A percentile compares a stretch with the other conserved stretches of the same genome.
These are phyloP conservation scores for Prunus campanulata DNA, from an alignment of 306 rosid genomes.

Conservation along the genomic window DNA sequence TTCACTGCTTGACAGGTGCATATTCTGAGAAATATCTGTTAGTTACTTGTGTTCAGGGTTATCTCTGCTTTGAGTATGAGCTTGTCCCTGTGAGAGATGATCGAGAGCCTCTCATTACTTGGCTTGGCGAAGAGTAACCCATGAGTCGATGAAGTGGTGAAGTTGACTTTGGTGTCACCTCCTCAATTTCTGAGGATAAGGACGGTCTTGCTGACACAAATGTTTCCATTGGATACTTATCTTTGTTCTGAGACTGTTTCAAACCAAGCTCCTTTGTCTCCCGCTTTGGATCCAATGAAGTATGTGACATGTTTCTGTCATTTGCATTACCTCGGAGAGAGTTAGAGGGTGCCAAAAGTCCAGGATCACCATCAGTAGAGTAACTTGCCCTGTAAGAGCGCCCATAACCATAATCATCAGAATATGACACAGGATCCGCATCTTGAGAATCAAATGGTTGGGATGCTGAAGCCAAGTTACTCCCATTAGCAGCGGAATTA, in stretches of 20 bases:
- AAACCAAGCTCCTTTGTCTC: constrained; percentile 34
- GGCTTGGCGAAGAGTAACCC: constrained; percentile 81
- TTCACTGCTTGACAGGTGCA: neutral
- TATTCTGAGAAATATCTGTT: neutral
- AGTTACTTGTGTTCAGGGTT: constrained; percentile 15
- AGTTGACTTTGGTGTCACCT: constrained; percentile 25
- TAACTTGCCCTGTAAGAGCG: constrained; percentile 43
- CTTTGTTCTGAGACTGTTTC: constrained; percentile 32
- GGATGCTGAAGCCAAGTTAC: constrained; percentile 23
- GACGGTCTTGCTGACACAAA: constrained; percentile 32
- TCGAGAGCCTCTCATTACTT: constrained; percentile 47
- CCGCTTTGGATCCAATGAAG: constrained; percentile 22
- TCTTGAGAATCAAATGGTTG: constrained; percentile 22
- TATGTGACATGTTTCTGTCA: constrained; percentile 22
- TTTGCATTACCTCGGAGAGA: constrained; percentile 28
- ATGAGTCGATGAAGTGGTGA: constrained; percentile 79
- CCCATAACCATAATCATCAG: constrained; percentile 56
- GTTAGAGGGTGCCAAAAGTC: constrained; percentile 28
- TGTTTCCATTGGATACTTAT: constrained; percentile 17
- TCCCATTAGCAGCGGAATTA: constrained; percentile 26
- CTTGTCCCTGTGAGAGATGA: constrained; percentile 28
- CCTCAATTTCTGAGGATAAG: constrained; percentile 38
- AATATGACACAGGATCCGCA: constrained; percentile 52
- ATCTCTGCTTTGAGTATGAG: constrained; percentile 25
- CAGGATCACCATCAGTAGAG: constrained; percentile 59